Conservation (phyloP, 2,329 filamentous ascomycete genomes). For the Tympanopsis confertula region DNA sequence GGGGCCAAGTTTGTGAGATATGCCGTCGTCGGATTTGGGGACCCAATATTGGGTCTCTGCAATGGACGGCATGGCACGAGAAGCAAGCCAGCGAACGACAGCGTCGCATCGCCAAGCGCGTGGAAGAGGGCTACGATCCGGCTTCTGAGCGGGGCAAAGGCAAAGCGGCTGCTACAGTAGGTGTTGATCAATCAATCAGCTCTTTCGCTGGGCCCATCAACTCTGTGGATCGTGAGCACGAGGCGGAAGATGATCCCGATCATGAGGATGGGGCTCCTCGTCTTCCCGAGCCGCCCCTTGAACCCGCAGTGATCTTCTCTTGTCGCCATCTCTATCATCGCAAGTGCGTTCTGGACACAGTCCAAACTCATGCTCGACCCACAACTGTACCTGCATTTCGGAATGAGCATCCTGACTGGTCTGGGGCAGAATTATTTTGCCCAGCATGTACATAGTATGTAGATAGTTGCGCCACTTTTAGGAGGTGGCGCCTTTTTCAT, state of each 20-base stretch:
- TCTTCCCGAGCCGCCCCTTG: not conserved
- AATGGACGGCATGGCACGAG: constrained; percentile 75
- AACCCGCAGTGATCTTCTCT: not conserved
- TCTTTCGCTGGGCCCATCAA: not conserved
- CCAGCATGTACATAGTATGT: not conserved
- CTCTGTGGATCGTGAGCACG: not conserved
- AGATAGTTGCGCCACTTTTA: not conserved
- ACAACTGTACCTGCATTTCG: not conserved
- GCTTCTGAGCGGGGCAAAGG: not conserved
- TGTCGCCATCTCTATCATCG: constrained; percentile 1
- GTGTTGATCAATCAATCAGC: not conserved
- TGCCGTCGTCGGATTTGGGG: constrained; percentile 82
- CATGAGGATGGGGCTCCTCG: not conserved
- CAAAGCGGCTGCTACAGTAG: not conserved
- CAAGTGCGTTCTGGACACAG: not conserved
- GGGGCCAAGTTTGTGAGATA: constrained; percentile 76
- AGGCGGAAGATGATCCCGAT: not conserved
- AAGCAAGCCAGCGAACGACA: constrained; percentile 24
- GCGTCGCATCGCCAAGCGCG: not conserved
- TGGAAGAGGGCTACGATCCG: not conserved
- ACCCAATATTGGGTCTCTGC: constrained; percentile 63
- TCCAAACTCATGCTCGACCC: too few species aligned
- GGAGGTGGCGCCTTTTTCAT: too few species aligned
- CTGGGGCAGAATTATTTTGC: not conserved
- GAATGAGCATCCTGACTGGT: not conserved